Percentiles rank a stretch among this genome's conserved stretches.
Conservation (phyloP, 345 rosid genomes). For the Acer campestre region DNA sequence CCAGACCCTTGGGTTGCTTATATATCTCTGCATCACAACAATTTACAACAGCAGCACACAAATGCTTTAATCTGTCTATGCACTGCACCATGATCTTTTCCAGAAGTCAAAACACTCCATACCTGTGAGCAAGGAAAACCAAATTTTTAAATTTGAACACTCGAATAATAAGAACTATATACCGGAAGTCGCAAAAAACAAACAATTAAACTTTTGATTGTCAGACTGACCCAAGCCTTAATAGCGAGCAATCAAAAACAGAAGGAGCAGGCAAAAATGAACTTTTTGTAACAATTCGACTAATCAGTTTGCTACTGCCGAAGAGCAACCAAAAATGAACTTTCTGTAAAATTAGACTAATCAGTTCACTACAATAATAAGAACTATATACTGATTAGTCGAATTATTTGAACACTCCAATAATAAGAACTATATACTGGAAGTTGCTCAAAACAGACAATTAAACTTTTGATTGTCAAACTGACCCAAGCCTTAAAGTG, state of each 20-base stretch:
- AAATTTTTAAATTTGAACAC: constrained; percentile 20
- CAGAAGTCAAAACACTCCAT: constrained; percentile 63
- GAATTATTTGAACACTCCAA: constrained; percentile 8
- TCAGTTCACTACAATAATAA: neutral
- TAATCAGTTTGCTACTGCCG: neutral
- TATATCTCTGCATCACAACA: constrained; percentile 73
- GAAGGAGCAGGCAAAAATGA: neutral
- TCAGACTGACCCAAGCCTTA: constrained; percentile 1
- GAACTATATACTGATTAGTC: no score
- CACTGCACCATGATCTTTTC: constrained; percentile 81
- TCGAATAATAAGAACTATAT: constrained; percentile 15
- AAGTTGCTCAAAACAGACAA: neutral
- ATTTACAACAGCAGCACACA: constrained; percentile 46
- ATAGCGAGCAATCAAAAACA: neutral
- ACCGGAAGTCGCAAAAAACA: neutral
- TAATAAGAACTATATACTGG: constrained; percentile 10
- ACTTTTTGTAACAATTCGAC: neutral
- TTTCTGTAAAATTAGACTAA: neutral
- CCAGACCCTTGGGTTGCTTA: constrained; percentile 65
- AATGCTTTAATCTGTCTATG: constrained; percentile 62
- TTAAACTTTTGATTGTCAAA: neutral
- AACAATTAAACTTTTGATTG: neutral
- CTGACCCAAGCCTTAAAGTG: constrained; percentile 4
- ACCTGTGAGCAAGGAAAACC: constrained; percentile 44
- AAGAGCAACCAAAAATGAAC: neutral